Evolutionary conservation across 2,329 filamentous ascomycete species (phyloP).

Genomic region (Neofusicoccum laricinum): DNA sequence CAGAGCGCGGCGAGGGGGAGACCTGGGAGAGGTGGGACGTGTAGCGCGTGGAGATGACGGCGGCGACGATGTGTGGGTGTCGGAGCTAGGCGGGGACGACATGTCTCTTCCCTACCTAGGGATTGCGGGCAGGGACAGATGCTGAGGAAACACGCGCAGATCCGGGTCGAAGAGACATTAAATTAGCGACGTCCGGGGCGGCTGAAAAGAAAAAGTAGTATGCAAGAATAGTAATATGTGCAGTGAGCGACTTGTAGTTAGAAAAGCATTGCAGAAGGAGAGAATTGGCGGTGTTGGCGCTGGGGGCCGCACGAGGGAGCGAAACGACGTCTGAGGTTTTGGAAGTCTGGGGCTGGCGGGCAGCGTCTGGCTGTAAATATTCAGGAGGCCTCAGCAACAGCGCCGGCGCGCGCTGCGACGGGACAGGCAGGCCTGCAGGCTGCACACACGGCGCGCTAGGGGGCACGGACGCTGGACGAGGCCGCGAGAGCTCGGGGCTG

Average conservation of each 20-base stretch:
- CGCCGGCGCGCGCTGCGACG: constrained; percentile 6
- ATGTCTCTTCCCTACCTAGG: constrained; percentile 10
- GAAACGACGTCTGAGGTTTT: constrained; percentile 13
- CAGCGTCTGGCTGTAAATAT: constrained; percentile 11
- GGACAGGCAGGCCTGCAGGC: constrained; percentile 5
- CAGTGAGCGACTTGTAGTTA: constrained; percentile 10
- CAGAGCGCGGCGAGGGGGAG: constrained; percentile 34
- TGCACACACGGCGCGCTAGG: constrained; percentile 4
- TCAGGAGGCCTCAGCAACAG: constrained; percentile 11
- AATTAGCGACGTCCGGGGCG: constrained; percentile 7
- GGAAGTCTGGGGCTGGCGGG: constrained; percentile 6
- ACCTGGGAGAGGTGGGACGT: constrained; percentile 24
- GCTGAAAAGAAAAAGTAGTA: background rate
- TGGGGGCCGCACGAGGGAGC: constrained; percentile 4
- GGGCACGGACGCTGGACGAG: constrained; percentile 7
- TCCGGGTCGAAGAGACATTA: constrained; percentile 17
- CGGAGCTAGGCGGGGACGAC: constrained; percentile 7
- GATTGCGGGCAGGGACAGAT: background rate
- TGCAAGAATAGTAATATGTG: constrained; percentile 13
- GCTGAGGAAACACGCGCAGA: background rate
- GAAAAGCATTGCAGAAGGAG: constrained; percentile 7
- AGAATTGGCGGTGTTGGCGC: constrained; percentile 6
- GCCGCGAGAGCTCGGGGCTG: background rate
- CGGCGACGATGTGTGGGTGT: background rate
- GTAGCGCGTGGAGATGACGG: constrained; percentile 3